Conservation (phyloP, 495 filamentous ascomycete species). For the Aspergillus olivimuriae region DNA sequence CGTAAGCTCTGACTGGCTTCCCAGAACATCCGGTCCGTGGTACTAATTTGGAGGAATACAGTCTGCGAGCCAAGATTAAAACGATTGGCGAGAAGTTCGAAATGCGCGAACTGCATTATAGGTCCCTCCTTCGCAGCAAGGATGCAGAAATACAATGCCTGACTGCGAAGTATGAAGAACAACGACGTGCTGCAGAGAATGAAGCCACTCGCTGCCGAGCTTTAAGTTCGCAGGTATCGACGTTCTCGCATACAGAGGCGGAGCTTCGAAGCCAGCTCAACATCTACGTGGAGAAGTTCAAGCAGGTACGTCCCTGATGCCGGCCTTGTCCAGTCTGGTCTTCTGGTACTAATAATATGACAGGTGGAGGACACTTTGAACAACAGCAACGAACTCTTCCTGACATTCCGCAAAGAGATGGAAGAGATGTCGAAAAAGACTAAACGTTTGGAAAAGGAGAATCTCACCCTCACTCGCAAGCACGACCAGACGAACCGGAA, state of each 20-base stretch:
- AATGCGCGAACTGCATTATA: slow-evolving; percentile 84
- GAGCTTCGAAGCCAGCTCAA: slow-evolving; percentile 93
- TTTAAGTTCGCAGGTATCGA: slow-evolving; percentile 84
- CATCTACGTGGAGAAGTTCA: slow-evolving; percentile 99
- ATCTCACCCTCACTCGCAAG: slow-evolving; percentile 82
- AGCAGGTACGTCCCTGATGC: slow-evolving; percentile 75
- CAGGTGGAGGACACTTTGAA: slow-evolving; percentile 99
- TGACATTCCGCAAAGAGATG: slow-evolving; percentile 99
- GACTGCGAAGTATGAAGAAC: slow-evolving; percentile 76
- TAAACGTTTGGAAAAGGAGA: slow-evolving; percentile 94
- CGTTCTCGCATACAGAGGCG: slow-evolving; percentile 92
- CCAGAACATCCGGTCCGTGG: neutral
- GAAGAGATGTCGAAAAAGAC: slow-evolving; percentile 99
- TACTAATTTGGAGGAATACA: slow-evolving; percentile 25
- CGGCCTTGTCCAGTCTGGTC: no score
- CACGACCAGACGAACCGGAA: slow-evolving; percentile 91
- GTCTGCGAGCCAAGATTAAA: slow-evolving; percentile 85
- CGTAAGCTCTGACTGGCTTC: slow-evolving; percentile 48
- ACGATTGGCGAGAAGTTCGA: slow-evolving; percentile 94
- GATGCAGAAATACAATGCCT: slow-evolving; percentile 95
- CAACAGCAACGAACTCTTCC: slow-evolving; percentile 96
- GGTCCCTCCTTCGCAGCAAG: slow-evolving; percentile 81
- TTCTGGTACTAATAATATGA: slow-evolving; percentile 20
- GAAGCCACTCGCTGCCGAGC: slow-evolving; percentile 74
- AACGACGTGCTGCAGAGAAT: slow-evolving; percentile 77